phyloP scores from a whole-genome alignment of 257 asterid species.

The Rauvolfia tetraphylla region DNA sequence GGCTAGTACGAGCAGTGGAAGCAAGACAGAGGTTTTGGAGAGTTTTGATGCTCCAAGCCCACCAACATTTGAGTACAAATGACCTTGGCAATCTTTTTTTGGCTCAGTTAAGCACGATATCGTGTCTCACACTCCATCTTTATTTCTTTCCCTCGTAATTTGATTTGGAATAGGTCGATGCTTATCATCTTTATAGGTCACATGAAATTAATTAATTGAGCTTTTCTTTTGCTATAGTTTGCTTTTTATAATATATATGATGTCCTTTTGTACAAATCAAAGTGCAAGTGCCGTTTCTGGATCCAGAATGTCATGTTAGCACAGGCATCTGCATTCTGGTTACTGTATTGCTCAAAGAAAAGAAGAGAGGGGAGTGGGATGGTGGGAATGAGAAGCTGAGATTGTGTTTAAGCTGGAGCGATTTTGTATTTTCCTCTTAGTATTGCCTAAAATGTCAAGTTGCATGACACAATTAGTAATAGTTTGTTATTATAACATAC shows the following conservation, averaged over 20 bases:
- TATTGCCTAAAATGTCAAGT: too few relatives aligned
- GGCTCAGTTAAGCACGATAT: not conserved
- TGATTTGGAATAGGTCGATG: not conserved
- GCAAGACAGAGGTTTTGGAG: conserved; percentile 86
- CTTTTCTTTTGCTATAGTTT: not conserved
- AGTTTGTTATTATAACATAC: not conserved
- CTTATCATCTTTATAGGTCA: not conserved
- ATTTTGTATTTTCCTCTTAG: too few relatives aligned
- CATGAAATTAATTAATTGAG: not conserved
- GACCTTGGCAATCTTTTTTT: conserved; percentile 14
- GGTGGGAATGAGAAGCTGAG: not conserved
- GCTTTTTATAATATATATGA: not conserved
- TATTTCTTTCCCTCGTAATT: not conserved
- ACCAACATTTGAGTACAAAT: conserved; percentile 86
- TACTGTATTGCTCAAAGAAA: not conserved
- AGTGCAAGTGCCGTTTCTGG: not conserved
- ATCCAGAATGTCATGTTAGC: not conserved
- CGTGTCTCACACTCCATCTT: not conserved
- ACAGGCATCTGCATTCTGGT: not conserved
- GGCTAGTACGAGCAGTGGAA: conserved; percentile 41
- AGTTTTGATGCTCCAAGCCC: conserved; percentile 90
- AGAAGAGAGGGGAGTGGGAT: not conserved
- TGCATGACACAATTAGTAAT: too few relatives aligned
- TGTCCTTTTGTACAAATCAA: not conserved
- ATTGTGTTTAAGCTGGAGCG: not conserved